Evolutionary conservation across 441 rosid genomes (phyloP), one percentile per base, ranked within the genome.

Genomic region (Manihot esculenta): DNA sequence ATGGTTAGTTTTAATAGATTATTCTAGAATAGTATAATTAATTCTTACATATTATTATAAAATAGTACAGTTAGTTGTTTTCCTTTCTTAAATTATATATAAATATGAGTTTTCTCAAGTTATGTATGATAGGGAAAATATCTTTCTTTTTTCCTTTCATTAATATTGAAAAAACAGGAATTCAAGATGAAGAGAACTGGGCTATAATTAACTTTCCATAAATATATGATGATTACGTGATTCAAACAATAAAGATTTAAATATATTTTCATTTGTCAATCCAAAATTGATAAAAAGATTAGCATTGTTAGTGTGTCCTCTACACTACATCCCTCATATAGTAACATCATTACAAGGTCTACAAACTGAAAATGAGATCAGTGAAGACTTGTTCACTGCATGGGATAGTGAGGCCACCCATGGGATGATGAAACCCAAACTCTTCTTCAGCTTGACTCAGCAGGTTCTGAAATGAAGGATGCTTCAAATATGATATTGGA

Each of bases 361-460:
- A 23, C 30, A 49, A 49, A 23, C 57, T 54, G 55, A 50, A 58
- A 41, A 64, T 50, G 60, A 87, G 74, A 72, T 77, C 49, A 55
- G 75, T 51, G 80, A 91, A 91, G 44, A 75, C 82, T 12, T 84
- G 78, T 79, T 89, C 96, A 70, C 85, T 88, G 60, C 97, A 92
- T n/a, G 96, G 97, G 67, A 92, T 87, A 2, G 86, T 89, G 69
- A 92, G 81, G 33, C 96, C 94, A 86, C 89, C 89, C 69, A 84
- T 87, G 0, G 87, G 85, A 70, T 92, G 92, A 61, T 87, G 82
- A 42, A 90, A 90, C 1, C 96, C 96, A 53, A 88, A 86, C 83
- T 88, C 94, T 73, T 92, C 96, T 74, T 90, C 96, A 0, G 91
- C 94, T 66, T 76, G 86, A 74, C 74, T 78, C 51, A 87, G 85